Percentiles rank a stretch among this genome's conserved stretches.
These are phyloP conservation scores for Trichoderma sp. DNA, from an alignment of 2,329 filamentous ascomycete species.

Conservation along the genomic window DNA sequence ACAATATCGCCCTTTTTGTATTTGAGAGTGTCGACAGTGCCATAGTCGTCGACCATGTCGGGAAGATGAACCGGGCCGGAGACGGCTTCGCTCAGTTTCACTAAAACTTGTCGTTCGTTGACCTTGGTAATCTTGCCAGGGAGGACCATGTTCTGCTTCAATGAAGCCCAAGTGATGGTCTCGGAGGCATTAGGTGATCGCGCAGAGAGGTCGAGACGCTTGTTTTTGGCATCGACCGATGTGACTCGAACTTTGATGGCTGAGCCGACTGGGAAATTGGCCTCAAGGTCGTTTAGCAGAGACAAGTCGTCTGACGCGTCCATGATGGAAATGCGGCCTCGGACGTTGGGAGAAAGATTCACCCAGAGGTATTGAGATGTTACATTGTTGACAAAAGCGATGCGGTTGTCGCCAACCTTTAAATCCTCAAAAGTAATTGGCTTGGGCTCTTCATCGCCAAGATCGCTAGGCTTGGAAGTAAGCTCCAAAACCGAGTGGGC, in stretches of 20 bases:
- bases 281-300: constrained; percentile 70
- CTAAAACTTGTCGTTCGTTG: constrained; percentile 77
- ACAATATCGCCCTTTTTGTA: constrained; percentile 85
- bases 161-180: constrained; percentile 65
- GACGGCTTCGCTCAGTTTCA: constrained; percentile 80
- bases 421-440: constrained; percentile 73
- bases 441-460: constrained; percentile 48
- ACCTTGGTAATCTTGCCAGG: constrained; percentile 83
- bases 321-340: constrained; percentile 78
- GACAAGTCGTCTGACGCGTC: constrained; percentile 88
- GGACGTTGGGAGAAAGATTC: constrained; percentile 83
- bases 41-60: constrained; percentile 85
- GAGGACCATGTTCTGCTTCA: constrained; percentile 79
- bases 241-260: constrained; percentile 80
- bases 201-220: constrained; percentile 81
- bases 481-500: constrained; percentile 85
- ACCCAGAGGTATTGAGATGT: constrained; percentile 82
- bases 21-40: constrained; percentile 71
- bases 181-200: constrained; percentile 55
- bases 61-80: constrained; percentile 79
- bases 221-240: constrained; percentile 69
- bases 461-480: constrained; percentile 72
- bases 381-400: constrained; percentile 92
- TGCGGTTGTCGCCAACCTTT: constrained; percentile 67
- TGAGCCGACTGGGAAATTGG: constrained; percentile 87